phyloP scores from a whole-genome alignment of 495 filamentous ascomycete species.

The Aspergillus sparsus region DNA sequence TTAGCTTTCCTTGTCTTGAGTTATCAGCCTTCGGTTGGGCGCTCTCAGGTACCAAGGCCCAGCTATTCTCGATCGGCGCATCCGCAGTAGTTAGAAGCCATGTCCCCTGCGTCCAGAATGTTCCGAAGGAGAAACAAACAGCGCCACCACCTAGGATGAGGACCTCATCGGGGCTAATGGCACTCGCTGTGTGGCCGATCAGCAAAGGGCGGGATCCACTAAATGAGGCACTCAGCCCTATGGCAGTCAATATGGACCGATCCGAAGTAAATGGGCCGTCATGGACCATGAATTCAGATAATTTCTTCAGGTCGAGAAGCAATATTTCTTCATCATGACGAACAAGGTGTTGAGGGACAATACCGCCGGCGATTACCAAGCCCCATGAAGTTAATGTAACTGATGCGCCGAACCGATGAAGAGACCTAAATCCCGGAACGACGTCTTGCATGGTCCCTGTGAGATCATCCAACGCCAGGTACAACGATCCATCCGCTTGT shows the following conservation, averaged over 20 bases:
- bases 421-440: constrained; percentile 26
- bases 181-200: constrained; percentile 61
- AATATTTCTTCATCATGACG: constrained; percentile 40
- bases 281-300: constrained; percentile 16
- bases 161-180: constrained; percentile 46
- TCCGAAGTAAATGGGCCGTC: constrained; percentile 17
- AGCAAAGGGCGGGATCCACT: constrained; percentile 58
- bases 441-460: constrained; percentile 26
- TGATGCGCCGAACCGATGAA: constrained; percentile 37
- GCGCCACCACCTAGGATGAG: constrained; percentile 77
- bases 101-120: constrained; percentile 67
- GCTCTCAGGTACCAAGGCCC: constrained; percentile 23
- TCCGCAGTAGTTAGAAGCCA: constrained; percentile 42
- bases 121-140: constrained; percentile 87
- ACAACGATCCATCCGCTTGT: constrained; percentile 27
- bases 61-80: constrained; percentile 25
- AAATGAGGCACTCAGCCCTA: constrained; percentile 27
- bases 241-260: constrained; percentile 22
- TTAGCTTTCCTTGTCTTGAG: constrained; percentile 3
- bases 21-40: constrained; percentile 16
- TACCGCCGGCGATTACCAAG: constrained; percentile 45
- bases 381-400: constrained; percentile 38
- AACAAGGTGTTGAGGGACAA: constrained; percentile 35
- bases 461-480: constrained; percentile 29
- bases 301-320: constrained; percentile 28